A percentile compares a stretch with the other conserved stretches of the same genome.
Evolutionary conservation across 306 rosid genomes (phyloP).

Genomic region (Prunus mongolica): DNA sequence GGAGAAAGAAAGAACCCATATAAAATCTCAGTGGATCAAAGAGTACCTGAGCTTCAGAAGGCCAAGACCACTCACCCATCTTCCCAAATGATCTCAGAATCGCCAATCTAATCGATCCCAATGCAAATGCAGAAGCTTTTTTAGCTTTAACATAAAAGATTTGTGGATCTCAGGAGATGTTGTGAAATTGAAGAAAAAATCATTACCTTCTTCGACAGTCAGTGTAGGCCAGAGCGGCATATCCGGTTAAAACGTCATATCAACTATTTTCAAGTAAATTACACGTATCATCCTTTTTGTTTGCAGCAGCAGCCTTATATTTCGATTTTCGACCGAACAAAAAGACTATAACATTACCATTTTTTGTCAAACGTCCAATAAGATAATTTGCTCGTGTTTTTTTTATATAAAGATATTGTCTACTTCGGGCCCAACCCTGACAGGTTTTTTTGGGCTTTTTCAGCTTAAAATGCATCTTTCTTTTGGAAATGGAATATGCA

Average conservation of each 20-base stretch:
- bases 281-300: neutral
- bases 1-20: neutral
- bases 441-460: too few relatives aligned
- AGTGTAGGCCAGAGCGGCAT: neutral
- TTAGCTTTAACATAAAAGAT: neutral
- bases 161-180: constrained; percentile 1
- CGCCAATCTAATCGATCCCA: neutral
- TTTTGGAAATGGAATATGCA: too few relatives aligned
- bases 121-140: neutral
- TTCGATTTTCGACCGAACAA: too few relatives aligned
- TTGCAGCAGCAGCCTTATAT: neutral
- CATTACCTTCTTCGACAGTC: neutral
- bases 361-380: too few relatives aligned
- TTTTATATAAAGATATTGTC: too few relatives aligned
- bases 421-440: too few relatives aligned
- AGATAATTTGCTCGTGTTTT: too few relatives aligned
- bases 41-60: constrained; percentile 62
- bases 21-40: neutral
- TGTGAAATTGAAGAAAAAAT: neutral
- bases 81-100: neutral
- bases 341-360: too few relatives aligned
- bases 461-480: too few relatives aligned
- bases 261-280: neutral
- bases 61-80: constrained; percentile 63
- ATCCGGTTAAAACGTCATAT: neutral